Conservation (phyloP, 257 asterid genomes). For the Avicennia marina region DNA sequence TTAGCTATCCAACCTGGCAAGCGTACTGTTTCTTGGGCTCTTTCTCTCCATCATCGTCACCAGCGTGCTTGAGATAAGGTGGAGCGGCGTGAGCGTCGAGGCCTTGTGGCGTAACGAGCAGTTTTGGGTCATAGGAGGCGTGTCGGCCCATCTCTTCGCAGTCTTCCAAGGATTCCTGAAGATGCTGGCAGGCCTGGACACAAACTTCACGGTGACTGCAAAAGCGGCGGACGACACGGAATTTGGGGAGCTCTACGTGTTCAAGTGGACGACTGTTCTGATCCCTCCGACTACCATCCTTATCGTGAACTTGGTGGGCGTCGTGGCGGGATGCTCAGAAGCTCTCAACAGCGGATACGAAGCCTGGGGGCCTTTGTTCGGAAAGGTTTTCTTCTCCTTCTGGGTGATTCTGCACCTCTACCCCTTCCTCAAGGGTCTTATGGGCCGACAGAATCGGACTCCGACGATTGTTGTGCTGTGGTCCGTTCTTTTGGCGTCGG, state of each 20-base stretch:
- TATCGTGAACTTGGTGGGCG: slow-evolving; percentile 76
- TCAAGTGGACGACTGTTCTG: slow-evolving; percentile 95
- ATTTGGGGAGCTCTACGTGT: slow-evolving; percentile 76
- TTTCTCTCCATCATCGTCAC: slow-evolving; percentile 77
- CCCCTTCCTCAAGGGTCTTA: slow-evolving; percentile 91
- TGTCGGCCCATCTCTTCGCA: slow-evolving; percentile 93
- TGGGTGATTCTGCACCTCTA: slow-evolving; percentile 93
- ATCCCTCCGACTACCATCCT: slow-evolving; percentile 94
- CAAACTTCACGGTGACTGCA: slow-evolving; percentile 86
- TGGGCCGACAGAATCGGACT: slow-evolving; percentile 93
- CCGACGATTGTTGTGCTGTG: slow-evolving; percentile 86
- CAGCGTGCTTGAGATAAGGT: slow-evolving; percentile 80
- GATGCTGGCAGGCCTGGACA: slow-evolving; percentile 88
- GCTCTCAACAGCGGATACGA: slow-evolving; percentile 91
- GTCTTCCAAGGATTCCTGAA: slow-evolving; percentile 97
- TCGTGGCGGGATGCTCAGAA: slow-evolving; percentile 91
- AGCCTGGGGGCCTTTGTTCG: slow-evolving; percentile 92
- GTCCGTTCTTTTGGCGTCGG: slow-evolving; percentile 94
- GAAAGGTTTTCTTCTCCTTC: slow-evolving; percentile 83
- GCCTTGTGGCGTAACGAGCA: slow-evolving; percentile 97
- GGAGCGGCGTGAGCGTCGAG: slow-evolving; percentile 97
- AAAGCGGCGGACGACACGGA: slow-evolving; percentile 82
- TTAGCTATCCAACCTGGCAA: slow-evolving; percentile 87
- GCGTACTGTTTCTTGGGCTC: slow-evolving; percentile 77
- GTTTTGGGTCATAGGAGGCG: slow-evolving; percentile 99